Evolutionary conservation across 345 rosid species (phyloP).

Genomic region (Bruguiera gymnorhiza): DNA sequence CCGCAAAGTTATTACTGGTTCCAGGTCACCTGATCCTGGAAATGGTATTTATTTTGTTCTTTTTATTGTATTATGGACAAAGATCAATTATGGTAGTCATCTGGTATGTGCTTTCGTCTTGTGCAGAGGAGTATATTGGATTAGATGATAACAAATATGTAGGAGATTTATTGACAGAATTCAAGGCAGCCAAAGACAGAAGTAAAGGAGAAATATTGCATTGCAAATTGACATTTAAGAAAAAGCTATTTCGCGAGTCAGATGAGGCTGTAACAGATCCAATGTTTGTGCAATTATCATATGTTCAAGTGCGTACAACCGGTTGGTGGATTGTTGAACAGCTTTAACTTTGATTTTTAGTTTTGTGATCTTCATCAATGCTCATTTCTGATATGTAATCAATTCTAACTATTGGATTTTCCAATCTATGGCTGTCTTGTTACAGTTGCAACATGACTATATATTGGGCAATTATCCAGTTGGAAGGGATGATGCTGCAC

Average conservation of each 20-base stretch:
- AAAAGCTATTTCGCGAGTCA: constrained; percentile 90
- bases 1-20: constrained; percentile 88
- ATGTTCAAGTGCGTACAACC: constrained; percentile 74
- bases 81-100: constrained; percentile 12
- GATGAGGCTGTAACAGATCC: constrained; percentile 94
- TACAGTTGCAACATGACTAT: constrained; percentile 97
- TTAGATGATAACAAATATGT: constrained; percentile 95
- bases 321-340: constrained; percentile 4
- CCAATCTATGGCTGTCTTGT: constrained; percentile 25
- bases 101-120: constrained; percentile 24
- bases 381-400: neutral
- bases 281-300: constrained; percentile 92
- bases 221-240: constrained; percentile 82
- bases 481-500: constrained; percentile 98
- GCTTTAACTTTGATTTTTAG: neutral
- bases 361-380: neutral
- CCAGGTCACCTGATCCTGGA: constrained; percentile 84
- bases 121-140: constrained; percentile 87
- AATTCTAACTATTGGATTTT: constrained; percentile 3
- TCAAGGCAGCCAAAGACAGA: constrained; percentile 88
- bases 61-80: constrained; percentile 7
- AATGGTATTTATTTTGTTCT: constrained; percentile 52
- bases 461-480: constrained; percentile 95
- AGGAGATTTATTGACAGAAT: constrained; percentile 87
- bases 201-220: constrained; percentile 97